Evolutionary conservation across 176 grass and related monocot genomes (phyloP).

Genomic region (Triticum dicoccoides): DNA sequence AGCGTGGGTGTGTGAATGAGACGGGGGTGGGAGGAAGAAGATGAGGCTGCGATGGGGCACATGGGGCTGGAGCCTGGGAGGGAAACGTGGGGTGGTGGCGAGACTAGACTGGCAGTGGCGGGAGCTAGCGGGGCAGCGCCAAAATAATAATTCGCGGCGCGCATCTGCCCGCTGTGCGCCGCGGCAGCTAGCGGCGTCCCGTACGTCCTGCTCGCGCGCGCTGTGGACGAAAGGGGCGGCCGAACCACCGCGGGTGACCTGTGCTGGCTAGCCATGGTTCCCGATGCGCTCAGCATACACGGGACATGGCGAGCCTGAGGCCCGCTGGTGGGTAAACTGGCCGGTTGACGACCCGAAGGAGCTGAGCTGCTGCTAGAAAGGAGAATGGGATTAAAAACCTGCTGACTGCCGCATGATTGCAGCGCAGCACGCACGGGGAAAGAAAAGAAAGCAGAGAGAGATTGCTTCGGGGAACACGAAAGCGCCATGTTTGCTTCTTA

Average conservation of each 20-base stretch:
- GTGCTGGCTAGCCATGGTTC: neutral
- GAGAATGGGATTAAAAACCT: neutral
- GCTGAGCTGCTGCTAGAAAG: too few species aligned
- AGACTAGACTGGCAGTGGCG: neutral
- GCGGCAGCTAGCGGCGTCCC: slow-evolving; percentile 11
- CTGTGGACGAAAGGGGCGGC: neutral
- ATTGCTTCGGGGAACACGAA: neutral
- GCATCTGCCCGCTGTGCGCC: neutral
- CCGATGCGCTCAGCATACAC: neutral
- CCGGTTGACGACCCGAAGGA: neutral
- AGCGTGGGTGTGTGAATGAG: neutral
- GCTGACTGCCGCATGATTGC: neutral
- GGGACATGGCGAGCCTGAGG: neutral
- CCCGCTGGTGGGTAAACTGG: neutral
- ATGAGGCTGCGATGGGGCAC: neutral
- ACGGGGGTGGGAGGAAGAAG: slow-evolving; percentile 22
- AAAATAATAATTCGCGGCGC: neutral
- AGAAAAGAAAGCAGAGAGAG: neutral
- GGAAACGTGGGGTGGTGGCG: neutral
- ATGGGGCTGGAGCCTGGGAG: neutral
- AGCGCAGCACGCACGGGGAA: neutral
- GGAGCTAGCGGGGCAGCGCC: neutral
- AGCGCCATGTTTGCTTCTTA: neutral
- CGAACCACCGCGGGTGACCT: neutral
- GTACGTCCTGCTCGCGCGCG: neutral